Percentiles rank a stretch among this genome's conserved stretches.
These are phyloP conservation scores for Candida bentonensis DNA, from an alignment of 805 yeast genomes.

Conservation along the genomic window DNA sequence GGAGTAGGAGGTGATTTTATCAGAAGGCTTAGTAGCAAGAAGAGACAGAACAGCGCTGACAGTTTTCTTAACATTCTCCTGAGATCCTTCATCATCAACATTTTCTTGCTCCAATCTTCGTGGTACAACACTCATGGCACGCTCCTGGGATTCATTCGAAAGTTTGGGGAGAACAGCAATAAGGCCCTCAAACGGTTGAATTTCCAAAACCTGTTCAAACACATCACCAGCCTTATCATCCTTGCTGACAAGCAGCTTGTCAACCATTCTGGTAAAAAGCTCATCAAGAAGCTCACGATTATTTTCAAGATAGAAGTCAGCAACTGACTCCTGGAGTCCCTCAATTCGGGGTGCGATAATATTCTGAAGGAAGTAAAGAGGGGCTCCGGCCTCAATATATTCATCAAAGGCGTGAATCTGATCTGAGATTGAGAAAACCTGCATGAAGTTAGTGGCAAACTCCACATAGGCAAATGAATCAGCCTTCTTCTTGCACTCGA, in stretches of 20 bases:
- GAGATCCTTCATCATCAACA: conserved; percentile 19
- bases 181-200: conserved; percentile 65
- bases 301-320: background rate
- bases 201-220: conserved; percentile 46
- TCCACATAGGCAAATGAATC: conserved; percentile 60
- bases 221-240: conserved; percentile 25
- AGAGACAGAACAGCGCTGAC: background rate
- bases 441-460: conserved; percentile 56
- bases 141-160: conserved; percentile 7
- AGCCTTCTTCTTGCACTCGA: conserved; percentile 38
- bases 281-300: conserved; percentile 2
- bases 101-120: conserved; percentile 17
- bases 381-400: conserved; percentile 10
- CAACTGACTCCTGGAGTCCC: background rate
- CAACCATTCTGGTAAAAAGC: conserved; percentile 14
- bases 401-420: conserved; percentile 24
- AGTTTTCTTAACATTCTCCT: background rate
- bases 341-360: background rate
- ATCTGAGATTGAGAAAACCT: conserved; percentile 51
- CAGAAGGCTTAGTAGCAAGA: conserved; percentile 5
- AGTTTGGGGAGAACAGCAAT: conserved; percentile 44
- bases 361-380: background rate
- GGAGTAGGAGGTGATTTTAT: conserved; percentile 1
- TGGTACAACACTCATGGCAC: background rate
- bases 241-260: conserved; percentile 10